These are phyloP conservation scores for Fusarium anthophilum DNA, from an alignment of 2,329 filamentous ascomycete species.

Conservation along the genomic window DNA sequence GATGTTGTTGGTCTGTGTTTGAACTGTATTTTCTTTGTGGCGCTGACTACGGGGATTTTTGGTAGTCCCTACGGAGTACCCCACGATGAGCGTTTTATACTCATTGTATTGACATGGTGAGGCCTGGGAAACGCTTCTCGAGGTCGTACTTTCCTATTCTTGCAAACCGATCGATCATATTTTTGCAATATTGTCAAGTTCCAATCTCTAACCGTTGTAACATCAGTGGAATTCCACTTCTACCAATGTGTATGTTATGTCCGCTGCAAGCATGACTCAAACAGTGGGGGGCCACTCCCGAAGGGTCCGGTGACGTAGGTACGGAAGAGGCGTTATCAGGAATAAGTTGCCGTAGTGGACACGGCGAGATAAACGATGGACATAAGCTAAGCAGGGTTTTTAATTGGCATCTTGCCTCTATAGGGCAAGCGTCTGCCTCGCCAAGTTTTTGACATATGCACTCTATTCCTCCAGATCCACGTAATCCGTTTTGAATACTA, in stretches of 20 bases:
- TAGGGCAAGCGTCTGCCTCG: not conserved
- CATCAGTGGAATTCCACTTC: not conserved
- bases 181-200: not conserved
- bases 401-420: not conserved
- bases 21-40: too few species aligned
- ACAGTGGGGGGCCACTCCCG: not conserved
- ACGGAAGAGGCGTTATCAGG: not conserved
- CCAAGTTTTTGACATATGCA: not conserved
- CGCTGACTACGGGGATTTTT: not conserved
- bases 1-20: not conserved
- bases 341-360: not conserved
- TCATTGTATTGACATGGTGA: too few species aligned
- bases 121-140: too few species aligned
- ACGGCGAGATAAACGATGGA: not conserved
- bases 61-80: not conserved
- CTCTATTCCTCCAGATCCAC: not conserved
- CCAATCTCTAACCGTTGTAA: not conserved
- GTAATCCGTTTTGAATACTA: not conserved
- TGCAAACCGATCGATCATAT: not conserved
- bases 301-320: not conserved
- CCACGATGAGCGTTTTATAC: too few species aligned
- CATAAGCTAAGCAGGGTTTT: not conserved
- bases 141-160: accelerated
- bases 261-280: too few species aligned
- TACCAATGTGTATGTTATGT: not conserved